Conservation (phyloP, 2,329 filamentous ascomycete species). For the Cercospora sojina region DNA sequence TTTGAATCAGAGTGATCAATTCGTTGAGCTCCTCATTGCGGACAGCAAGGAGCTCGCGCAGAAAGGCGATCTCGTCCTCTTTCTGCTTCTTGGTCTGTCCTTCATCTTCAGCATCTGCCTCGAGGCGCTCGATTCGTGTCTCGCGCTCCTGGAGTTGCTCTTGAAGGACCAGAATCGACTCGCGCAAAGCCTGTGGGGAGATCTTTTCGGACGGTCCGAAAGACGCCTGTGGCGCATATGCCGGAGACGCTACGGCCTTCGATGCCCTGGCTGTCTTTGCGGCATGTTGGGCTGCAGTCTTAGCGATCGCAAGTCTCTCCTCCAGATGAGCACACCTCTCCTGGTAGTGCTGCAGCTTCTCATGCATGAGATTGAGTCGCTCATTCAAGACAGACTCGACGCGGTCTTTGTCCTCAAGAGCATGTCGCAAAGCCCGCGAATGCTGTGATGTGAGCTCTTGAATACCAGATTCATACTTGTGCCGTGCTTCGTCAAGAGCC, state of each 20-base stretch:
- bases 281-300: slow-evolving; percentile 80
- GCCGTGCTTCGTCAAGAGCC: slow-evolving; percentile 56
- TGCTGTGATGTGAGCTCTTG: slow-evolving; percentile 62
- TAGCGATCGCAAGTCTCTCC: slow-evolving; percentile 86
- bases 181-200: slow-evolving; percentile 88
- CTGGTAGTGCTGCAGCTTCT: slow-evolving; percentile 80
- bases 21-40: slow-evolving; percentile 89
- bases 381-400: slow-evolving; percentile 78
- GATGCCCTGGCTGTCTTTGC: slow-evolving; percentile 58
- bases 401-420: slow-evolving; percentile 77
- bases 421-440: slow-evolving; percentile 40
- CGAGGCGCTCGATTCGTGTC: slow-evolving; percentile 81
- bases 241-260: slow-evolving; percentile 30
- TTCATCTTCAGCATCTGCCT: slow-evolving; percentile 74
- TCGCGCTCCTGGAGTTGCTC: slow-evolving; percentile 96
- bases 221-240: slow-evolving; percentile 36
- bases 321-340: slow-evolving; percentile 82
- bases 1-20: slow-evolving; percentile 76
- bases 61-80: slow-evolving; percentile 91
- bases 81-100: slow-evolving; percentile 83
- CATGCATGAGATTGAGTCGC: slow-evolving; percentile 75
- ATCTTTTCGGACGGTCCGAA: slow-evolving; percentile 71
- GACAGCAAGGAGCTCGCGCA: slow-evolving; percentile 88
- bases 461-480: slow-evolving; percentile 53
- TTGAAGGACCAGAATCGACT: slow-evolving; percentile 94